These are phyloP conservation scores for Beauveria australis DNA, from an alignment of 2,329 filamentous ascomycete species.

Conservation along the genomic window DNA sequence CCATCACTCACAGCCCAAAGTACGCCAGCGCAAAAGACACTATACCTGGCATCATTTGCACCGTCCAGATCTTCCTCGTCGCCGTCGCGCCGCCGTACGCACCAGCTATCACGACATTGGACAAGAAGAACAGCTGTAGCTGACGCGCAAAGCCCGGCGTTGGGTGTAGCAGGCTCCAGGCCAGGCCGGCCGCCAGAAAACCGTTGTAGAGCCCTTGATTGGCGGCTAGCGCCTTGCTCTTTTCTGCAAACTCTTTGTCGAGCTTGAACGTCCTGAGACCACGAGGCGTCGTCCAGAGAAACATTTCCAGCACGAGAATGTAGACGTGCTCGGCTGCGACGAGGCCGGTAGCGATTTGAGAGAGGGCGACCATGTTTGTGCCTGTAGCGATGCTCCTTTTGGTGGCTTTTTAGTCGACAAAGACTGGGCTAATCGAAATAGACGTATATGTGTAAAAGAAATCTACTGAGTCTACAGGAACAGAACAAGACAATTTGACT, in stretches of 20 bases:
- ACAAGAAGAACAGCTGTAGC: constrained; percentile 39
- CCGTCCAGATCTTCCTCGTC: constrained; percentile 31
- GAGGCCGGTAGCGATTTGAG: constrained; percentile 26
- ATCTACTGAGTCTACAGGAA: too few species aligned
- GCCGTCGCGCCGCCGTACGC: constrained; percentile 36
- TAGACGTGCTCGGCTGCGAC: constrained; percentile 38
- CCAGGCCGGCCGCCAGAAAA: constrained; percentile 40
- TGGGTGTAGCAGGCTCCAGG: constrained; percentile 40
- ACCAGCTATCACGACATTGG: constrained; percentile 36
- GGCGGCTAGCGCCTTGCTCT: constrained; percentile 36
- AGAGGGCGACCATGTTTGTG: constrained; percentile 25
- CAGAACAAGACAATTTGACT: too few species aligned
- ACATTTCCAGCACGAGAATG: constrained; percentile 41
- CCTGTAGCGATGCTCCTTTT: background rate
- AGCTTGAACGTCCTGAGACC: constrained; percentile 37
- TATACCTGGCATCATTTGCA: constrained; percentile 33
- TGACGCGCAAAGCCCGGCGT: constrained; percentile 32
- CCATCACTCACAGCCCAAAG: constrained; percentile 13
- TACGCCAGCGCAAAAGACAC: constrained; percentile 20
- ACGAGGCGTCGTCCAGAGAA: constrained; percentile 39
- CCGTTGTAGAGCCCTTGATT: constrained; percentile 48
- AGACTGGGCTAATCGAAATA: too few species aligned
- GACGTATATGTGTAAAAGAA: too few species aligned
- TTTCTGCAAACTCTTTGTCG: constrained; percentile 34
- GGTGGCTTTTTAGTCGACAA: too few species aligned